Percentiles rank a stretch among this genome's conserved stretches.
Evolutionary conservation across 179 eudicot species (phyloP).

Genomic region (Silene noctiflora): DNA sequence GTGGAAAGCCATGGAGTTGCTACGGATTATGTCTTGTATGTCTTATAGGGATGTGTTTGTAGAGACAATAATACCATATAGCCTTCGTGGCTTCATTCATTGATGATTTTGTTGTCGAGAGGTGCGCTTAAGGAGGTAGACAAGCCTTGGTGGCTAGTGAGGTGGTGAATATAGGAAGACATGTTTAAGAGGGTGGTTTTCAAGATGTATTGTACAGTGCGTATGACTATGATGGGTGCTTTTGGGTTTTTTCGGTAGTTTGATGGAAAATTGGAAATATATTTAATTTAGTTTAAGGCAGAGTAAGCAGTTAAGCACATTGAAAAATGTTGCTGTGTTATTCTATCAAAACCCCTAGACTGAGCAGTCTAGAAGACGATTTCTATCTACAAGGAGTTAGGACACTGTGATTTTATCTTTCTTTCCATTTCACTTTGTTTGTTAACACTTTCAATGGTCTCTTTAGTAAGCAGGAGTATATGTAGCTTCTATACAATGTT

Average conservation of each 20-base stretch:
- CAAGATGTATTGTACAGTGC: not conserved
- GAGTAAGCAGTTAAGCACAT: too few species aligned
- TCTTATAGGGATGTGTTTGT: not conserved
- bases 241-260: not conserved
- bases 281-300: too few species aligned
- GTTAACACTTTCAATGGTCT: not conserved
- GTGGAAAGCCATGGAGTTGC: not conserved
- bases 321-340: too few species aligned
- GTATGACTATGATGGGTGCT: not conserved
- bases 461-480: not conserved
- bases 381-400: not conserved
- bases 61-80: not conserved
- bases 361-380: not conserved
- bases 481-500: too few species aligned
- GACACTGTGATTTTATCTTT: not conserved
- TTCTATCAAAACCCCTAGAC: not conserved
- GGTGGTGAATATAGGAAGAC: not conserved
- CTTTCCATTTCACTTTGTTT: constrained; percentile 5
- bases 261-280: not conserved
- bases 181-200: not conserved
- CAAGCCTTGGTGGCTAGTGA: not conserved
- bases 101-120: not conserved
- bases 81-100: not conserved
- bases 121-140: not conserved
- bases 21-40: not conserved